These are phyloP conservation scores for Arctium minus DNA, from an alignment of 129 eudicot genomes.

Conservation along the genomic window DNA sequence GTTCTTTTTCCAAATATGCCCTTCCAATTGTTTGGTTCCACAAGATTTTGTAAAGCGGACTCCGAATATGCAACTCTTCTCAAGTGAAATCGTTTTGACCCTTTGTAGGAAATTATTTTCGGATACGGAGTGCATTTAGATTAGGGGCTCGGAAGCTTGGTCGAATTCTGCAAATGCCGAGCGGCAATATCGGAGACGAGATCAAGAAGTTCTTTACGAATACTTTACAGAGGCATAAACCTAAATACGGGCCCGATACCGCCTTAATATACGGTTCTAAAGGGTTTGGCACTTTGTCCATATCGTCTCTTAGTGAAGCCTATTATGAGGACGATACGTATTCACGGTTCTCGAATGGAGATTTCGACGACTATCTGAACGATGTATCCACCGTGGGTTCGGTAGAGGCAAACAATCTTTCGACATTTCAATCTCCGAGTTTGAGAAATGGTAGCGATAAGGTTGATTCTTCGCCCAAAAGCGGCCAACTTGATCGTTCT, in stretches of 20 bases:
- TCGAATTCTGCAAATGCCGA: constrained; percentile 49
- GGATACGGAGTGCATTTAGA: constrained; percentile 81
- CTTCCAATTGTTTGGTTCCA: not conserved
- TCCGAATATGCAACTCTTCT: not conserved
- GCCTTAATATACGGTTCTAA: constrained; percentile 21
- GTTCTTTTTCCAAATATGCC: not conserved
- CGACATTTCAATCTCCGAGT: not conserved
- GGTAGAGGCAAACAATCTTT: constrained; percentile 8
- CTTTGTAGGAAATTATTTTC: constrained; percentile 61
- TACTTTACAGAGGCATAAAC: constrained; percentile 64
- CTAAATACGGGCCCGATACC: constrained; percentile 27
- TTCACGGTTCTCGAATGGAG: constrained; percentile 38
- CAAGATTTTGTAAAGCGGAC: not conserved
- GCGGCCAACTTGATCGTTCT: not conserved
- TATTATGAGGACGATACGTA: constrained; percentile 44
- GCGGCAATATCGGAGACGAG: constrained; percentile 41
- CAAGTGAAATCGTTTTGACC: not conserved
- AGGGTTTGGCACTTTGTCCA: constrained; percentile 21
- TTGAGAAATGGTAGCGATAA: not conserved
- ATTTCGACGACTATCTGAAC: constrained; percentile 39
- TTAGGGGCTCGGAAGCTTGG: constrained; percentile 85
- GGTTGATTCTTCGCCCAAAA: not conserved
- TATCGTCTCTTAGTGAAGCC: constrained; percentile 36
- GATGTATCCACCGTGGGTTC: constrained; percentile 19
- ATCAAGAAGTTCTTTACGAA: constrained; percentile 56